Percentiles rank a stretch among this genome's conserved stretches.
phyloP scores from a whole-genome alignment of 345 rosid genomes.

The Gossypium herbaceum region DNA sequence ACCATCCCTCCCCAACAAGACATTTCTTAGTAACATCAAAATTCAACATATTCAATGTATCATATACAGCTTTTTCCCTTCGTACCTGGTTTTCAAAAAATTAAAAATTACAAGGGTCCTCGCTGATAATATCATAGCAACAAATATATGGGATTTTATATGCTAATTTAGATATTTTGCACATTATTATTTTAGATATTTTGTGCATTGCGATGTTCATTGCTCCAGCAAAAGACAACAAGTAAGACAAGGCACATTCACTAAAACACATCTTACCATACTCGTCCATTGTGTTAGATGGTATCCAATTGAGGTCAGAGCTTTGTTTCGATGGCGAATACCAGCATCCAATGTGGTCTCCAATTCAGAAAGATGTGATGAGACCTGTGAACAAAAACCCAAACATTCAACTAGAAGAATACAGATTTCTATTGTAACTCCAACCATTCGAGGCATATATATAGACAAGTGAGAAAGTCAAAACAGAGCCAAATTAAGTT shows the following conservation, averaged over 20 bases:
- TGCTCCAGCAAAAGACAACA: slow-evolving; percentile 10
- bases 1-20: slow-evolving; percentile 99
- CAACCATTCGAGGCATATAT: not conserved
- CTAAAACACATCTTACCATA: slow-evolving; percentile 46
- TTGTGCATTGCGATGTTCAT: not conserved
- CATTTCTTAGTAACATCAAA: slow-evolving; percentile 97
- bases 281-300: slow-evolving; percentile 71
- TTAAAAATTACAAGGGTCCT: not conserved
- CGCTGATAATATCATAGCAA: not conserved
- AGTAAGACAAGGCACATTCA: not conserved
- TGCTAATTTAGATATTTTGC: not conserved
- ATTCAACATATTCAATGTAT: slow-evolving; percentile 87
- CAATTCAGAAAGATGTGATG: slow-evolving; percentile 83
- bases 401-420: slow-evolving; percentile 16
- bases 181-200: not conserved
- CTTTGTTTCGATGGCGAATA: slow-evolving; percentile 69
- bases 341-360: slow-evolving; percentile 94
- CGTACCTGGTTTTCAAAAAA: slow-evolving; percentile 54
- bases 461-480: not conserved
- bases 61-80: slow-evolving; percentile 89
- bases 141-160: not conserved
- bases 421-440: not conserved
- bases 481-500: not conserved
- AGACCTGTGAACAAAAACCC: slow-evolving; percentile 49
- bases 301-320: slow-evolving; percentile 66